These are phyloP conservation scores for Epichloe coenophiala DNA, from an alignment of 2,329 filamentous ascomycete genomes.

Conservation along the genomic window DNA sequence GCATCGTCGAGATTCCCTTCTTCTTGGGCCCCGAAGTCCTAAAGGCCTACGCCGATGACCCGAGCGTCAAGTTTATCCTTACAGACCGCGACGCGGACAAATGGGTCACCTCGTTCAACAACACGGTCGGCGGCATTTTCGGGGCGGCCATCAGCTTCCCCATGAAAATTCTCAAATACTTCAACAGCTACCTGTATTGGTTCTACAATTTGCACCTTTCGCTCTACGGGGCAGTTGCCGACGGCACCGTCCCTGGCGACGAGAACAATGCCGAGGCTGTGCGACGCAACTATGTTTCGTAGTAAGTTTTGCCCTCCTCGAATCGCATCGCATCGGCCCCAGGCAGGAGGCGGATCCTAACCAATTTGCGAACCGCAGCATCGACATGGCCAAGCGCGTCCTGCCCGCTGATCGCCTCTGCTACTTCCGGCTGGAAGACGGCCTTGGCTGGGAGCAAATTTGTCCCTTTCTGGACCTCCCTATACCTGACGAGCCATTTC, in stretches of 20 bases:
- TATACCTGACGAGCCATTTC: conserved; percentile 13
- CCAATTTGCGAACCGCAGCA: conserved; percentile 7
- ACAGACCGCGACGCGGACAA: no score
- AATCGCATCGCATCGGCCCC: background rate
- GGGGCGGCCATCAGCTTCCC: conserved; percentile 9
- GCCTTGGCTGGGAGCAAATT: conserved; percentile 22
- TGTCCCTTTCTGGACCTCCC: conserved; percentile 18
- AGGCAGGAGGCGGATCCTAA: background rate
- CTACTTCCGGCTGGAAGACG: conserved; percentile 19
- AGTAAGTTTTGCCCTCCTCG: background rate
- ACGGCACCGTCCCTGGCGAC: background rate
- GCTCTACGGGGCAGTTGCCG: background rate
- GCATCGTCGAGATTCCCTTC: no score
- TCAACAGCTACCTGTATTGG: conserved; percentile 10
- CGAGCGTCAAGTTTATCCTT: no score
- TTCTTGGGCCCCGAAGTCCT: no score
- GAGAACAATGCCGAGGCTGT: background rate
- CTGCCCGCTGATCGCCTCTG: conserved; percentile 16
- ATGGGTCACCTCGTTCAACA: conserved; percentile 11
- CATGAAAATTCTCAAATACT: conserved; percentile 12
- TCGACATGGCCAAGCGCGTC: conserved; percentile 12
- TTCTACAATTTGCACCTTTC: conserved; percentile 3
- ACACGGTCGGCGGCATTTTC: conserved; percentile 11
- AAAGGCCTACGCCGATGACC: no score
- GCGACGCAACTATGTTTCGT: conserved; percentile 1